These are phyloP conservation scores for Alternaria brassicicola DNA, from an alignment of 2,329 filamentous ascomycete species.

Conservation along the genomic window DNA sequence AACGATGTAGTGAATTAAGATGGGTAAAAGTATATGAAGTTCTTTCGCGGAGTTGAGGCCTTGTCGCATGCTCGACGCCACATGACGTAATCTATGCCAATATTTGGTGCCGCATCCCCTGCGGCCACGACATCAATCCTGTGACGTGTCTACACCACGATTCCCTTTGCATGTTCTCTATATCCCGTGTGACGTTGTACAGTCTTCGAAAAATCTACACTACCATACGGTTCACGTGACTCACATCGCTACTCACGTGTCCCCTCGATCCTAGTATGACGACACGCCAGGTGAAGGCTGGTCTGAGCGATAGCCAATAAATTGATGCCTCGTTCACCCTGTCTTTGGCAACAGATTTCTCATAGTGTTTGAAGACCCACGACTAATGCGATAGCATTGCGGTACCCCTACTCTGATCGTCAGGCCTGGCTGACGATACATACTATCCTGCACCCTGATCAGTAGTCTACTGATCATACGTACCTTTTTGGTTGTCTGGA, in stretches of 20 bases:
- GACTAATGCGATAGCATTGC: background rate
- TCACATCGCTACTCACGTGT: too few species aligned
- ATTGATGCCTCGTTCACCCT: background rate
- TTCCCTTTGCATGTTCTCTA: too few species aligned
- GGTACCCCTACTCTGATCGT: rapidly evolving
- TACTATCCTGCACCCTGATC: too few species aligned
- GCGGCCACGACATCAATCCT: background rate
- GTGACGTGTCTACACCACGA: background rate
- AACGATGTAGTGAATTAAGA: too few species aligned
- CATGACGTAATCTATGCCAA: background rate
- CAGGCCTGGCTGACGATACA: too few species aligned
- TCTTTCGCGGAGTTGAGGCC: too few species aligned
- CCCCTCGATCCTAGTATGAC: background rate
- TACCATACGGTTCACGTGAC: too few species aligned
- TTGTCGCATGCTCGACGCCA: background rate
- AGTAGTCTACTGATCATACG: too few species aligned
- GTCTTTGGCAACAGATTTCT: background rate
- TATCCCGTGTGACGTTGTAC: too few species aligned
- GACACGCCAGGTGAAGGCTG: background rate
- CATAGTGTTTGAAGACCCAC: background rate
- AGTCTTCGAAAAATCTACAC: too few species aligned
- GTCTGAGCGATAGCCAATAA: background rate
- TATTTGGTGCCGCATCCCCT: background rate
- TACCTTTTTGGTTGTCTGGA: too few species aligned
- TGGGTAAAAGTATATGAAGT: too few species aligned